Percentiles rank a stretch among this genome's conserved stretches.
phyloP scores from a whole-genome alignment of 1,139 yeast species.

The Spencermartinsiella ligniputridi region DNA sequence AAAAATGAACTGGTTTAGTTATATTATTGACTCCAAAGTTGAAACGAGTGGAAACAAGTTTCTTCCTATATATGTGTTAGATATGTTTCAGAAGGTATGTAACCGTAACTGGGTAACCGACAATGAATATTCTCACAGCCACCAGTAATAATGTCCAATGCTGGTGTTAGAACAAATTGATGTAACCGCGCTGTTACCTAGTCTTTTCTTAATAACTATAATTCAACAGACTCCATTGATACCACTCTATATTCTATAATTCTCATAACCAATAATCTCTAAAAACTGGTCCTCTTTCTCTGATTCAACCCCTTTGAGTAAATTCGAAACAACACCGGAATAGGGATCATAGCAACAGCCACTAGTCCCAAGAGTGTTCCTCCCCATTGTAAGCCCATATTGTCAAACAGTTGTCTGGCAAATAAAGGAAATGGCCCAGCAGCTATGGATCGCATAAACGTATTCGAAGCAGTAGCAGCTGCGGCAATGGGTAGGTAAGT shows the following conservation, averaged over 20 bases:
- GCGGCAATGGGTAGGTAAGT: conserved; percentile 67
- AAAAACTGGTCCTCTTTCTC: neutral
- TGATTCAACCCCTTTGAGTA: neutral
- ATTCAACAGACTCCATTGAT: too few relatives aligned
- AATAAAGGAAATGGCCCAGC: conserved; percentile 62
- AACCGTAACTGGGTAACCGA: too few relatives aligned
- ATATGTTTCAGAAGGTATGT: too few relatives aligned
- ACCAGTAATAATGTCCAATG: too few relatives aligned
- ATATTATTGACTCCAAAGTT: too few relatives aligned
- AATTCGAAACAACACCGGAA: conserved; percentile 25
- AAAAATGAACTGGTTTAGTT: too few relatives aligned
- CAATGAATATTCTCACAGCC: too few relatives aligned
- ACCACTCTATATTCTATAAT: neutral
- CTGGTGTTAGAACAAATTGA: too few relatives aligned
- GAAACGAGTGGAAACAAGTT: too few relatives aligned
- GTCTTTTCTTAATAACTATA: too few relatives aligned
- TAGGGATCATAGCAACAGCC: conserved; percentile 37
- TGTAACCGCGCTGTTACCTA: too few relatives aligned
- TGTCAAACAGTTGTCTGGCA: conserved; percentile 46
- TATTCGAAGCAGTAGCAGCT: conserved; percentile 54
- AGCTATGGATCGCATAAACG: conserved; percentile 45
- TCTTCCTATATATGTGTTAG: too few relatives aligned
- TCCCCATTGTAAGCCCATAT: conserved; percentile 51
- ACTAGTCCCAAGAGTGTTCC: conserved; percentile 44
- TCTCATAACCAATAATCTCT: neutral